Evolutionary conservation across 208 protist genomes (phyloP).

Genomic region (Trypanosoma theileri): DNA sequence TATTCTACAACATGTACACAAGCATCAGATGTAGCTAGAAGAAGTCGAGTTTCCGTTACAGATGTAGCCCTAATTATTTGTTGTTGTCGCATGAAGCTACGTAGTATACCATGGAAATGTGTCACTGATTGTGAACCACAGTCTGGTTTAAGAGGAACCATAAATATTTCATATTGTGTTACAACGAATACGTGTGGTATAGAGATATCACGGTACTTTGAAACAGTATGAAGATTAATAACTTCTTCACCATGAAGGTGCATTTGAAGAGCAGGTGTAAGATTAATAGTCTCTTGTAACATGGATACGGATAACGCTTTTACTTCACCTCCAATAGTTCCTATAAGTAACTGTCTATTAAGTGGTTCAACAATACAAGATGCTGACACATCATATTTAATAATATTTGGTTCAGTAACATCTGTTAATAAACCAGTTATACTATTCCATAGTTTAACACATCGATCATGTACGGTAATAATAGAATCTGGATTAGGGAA

Average conservation of each 20-base stretch:
- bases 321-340: slow-evolving; percentile 47
- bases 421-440: slow-evolving; percentile 39
- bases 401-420: slow-evolving; percentile 27
- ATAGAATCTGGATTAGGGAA: slow-evolving; percentile 35
- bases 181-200: slow-evolving; percentile 39
- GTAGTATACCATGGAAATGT: slow-evolving; percentile 26
- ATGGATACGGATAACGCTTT: slow-evolving; percentile 46
- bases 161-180: slow-evolving; percentile 23
- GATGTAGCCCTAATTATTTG: slow-evolving; percentile 16
- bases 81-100: slow-evolving; percentile 19
- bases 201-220: slow-evolving; percentile 35
- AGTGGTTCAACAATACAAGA: slow-evolving; percentile 44
- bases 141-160: slow-evolving; percentile 33
- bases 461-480: slow-evolving; percentile 45
- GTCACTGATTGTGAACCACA: slow-evolving; percentile 20
- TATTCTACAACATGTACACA: slow-evolving; percentile 33
- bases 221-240: slow-evolving; percentile 37
- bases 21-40: slow-evolving; percentile 29
- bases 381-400: slow-evolving; percentile 37
- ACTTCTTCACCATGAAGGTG: slow-evolving; percentile 28
- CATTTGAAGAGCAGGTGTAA: slow-evolving; percentile 25
- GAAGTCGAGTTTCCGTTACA: slow-evolving; percentile 22
- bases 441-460: slow-evolving; percentile 43
- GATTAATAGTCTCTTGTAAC: slow-evolving; percentile 32
- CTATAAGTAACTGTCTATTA: slow-evolving; percentile 42